phyloP scores from a whole-genome alignment of 495 filamentous ascomycete genomes.

The Lindgomyces ingoldianus region DNA sequence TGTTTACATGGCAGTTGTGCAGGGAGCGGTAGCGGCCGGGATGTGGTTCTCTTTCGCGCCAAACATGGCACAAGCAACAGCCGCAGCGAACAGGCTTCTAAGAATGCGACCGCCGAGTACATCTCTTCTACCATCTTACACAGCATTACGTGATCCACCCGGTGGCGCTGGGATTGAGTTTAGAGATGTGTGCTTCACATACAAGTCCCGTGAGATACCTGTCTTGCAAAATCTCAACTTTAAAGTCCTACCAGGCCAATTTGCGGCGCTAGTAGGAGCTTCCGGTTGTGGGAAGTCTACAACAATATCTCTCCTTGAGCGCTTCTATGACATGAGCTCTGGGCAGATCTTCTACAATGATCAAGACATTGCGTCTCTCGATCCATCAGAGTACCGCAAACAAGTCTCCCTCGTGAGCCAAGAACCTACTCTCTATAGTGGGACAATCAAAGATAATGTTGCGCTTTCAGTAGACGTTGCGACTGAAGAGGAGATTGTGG shows the following conservation, averaged over 20 bases:
- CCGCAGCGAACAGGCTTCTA: constrained; percentile 36
- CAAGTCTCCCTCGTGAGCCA: constrained; percentile 77
- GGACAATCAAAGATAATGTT: constrained; percentile 79
- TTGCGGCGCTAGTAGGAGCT: constrained; percentile 46
- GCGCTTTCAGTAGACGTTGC: constrained; percentile 84
- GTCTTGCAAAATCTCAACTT: constrained; percentile 30
- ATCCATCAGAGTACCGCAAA: constrained; percentile 73
- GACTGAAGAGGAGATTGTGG: constrained; percentile 61
- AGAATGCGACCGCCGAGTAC: constrained; percentile 24
- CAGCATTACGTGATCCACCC: neutral
- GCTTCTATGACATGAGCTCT: constrained; percentile 42
- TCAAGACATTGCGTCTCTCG: constrained; percentile 65
- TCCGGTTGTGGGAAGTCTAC: constrained; percentile 50
- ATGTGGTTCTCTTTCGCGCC: constrained; percentile 37
- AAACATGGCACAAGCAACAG: constrained; percentile 37
- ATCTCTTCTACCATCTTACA: neutral
- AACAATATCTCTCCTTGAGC: constrained; percentile 30
- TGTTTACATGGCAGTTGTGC: constrained; percentile 39
- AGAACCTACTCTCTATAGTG: constrained; percentile 82
- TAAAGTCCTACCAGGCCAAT: constrained; percentile 28
- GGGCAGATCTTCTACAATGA: constrained; percentile 29
- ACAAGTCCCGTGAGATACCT: constrained; percentile 21
- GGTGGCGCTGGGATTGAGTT: constrained; percentile 24
- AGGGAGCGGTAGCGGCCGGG: constrained; percentile 37
- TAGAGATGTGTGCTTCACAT: constrained; percentile 33